These are phyloP conservation scores for Teunomyces cretensis DNA, from an alignment of 805 yeast genomes.

Conservation along the genomic window DNA sequence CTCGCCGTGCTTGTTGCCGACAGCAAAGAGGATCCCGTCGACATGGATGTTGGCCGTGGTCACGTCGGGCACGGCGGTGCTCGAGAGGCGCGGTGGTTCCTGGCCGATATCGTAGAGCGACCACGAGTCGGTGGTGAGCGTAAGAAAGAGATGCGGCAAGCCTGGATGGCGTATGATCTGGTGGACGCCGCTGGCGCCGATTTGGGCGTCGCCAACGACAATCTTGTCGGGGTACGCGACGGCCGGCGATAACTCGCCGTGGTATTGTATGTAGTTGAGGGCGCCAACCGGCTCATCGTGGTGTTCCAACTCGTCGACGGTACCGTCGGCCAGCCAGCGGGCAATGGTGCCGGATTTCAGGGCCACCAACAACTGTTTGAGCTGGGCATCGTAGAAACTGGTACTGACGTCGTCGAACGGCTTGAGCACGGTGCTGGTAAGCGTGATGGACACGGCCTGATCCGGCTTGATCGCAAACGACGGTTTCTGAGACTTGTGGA, in stretches of 20 bases:
- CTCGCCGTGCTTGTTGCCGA: slow-evolving; percentile 33
- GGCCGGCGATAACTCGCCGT: slow-evolving; percentile 16
- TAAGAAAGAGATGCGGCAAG: slow-evolving; percentile 23
- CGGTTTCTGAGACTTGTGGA: slow-evolving; percentile 30
- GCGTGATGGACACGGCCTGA: not conserved
- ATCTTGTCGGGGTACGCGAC: slow-evolving; percentile 19
- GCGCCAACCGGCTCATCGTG: not conserved
- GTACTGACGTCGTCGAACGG: not conserved
- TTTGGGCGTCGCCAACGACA: slow-evolving; percentile 11
- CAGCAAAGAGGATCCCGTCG: slow-evolving; percentile 47
- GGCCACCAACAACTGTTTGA: slow-evolving; percentile 16
- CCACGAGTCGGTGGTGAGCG: slow-evolving; percentile 27
- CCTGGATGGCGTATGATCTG: slow-evolving; percentile 34
- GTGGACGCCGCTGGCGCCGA: slow-evolving; percentile 5
- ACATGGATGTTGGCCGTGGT: slow-evolving; percentile 39
- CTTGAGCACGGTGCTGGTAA: not conserved
- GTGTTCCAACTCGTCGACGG: not conserved
- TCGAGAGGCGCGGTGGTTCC: not conserved
- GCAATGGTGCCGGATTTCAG: slow-evolving; percentile 6
- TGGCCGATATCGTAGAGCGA: slow-evolving; percentile 13
- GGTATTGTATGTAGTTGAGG: slow-evolving; percentile 7
- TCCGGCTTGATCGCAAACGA: not conserved
- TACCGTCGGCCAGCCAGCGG: not conserved
- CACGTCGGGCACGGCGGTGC: slow-evolving; percentile 7
- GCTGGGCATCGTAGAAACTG: not conserved